Conservation (phyloP, 768 basidiomycete species). For the Strobilomyces echinocephalus region DNA sequence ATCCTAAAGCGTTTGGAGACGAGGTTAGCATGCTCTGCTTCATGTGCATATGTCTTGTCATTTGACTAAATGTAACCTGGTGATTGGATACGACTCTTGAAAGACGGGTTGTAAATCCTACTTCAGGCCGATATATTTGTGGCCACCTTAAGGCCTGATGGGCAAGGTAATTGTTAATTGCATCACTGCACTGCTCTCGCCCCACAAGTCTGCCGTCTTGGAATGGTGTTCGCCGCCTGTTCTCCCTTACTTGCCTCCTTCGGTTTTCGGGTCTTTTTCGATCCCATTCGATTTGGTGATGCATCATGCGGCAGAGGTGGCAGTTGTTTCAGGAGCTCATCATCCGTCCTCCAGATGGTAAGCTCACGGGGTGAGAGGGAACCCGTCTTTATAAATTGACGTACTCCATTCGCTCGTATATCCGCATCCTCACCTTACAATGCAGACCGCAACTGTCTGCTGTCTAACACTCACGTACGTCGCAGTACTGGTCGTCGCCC, state of each 20-base stretch:
- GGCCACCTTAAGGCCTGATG: neutral
- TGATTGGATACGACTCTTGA: too few species aligned
- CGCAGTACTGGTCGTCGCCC: constrained; percentile 8
- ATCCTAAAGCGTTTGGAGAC: too few species aligned
- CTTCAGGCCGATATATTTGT: too few species aligned
- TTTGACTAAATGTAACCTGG: too few species aligned
- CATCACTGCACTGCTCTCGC: neutral
- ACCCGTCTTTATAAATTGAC: neutral
- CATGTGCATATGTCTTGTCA: too few species aligned
- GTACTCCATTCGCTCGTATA: neutral
- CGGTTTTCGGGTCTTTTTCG: neutral
- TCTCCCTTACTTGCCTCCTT: neutral
- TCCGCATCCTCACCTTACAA: neutral
- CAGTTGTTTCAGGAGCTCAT: neutral
- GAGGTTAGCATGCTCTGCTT: too few species aligned
- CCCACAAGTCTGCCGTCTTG: neutral
- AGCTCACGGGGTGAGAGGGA: neutral
- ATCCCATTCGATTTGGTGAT: neutral
- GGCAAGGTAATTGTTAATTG: neutral
- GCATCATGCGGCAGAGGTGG: neutral
- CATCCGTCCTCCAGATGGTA: neutral
- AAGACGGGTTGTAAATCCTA: too few species aligned
- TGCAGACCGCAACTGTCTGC: constrained; percentile 6
- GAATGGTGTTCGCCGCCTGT: neutral
- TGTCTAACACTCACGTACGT: constrained; percentile 4